These are phyloP conservation scores for Puya raimondii DNA, from an alignment of 176 grass and related monocot genomes.

Conservation along the genomic window DNA sequence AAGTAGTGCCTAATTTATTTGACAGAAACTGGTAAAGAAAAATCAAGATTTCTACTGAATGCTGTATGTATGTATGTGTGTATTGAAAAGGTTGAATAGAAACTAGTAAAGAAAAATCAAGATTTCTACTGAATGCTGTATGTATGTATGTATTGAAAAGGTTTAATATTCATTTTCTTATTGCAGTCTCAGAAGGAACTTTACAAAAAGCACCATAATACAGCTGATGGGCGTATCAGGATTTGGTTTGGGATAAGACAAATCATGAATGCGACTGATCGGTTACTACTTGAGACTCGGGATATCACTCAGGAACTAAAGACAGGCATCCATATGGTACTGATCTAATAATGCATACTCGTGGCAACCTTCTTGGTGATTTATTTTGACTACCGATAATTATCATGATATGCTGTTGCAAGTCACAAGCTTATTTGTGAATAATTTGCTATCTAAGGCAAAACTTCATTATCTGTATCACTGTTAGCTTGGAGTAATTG, in stretches of 20 bases:
- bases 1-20: too few species aligned
- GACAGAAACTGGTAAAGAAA: too few species aligned
- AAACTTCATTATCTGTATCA: too few species aligned
- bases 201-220: conserved; percentile 71
- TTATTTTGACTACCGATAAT: not conserved
- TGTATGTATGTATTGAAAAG: not conserved
- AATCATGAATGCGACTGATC: conserved; percentile 86
- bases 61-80: too few species aligned
- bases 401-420: conserved; percentile 7
- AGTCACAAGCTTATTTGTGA: conserved; percentile 5
- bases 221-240: conserved; percentile 76
- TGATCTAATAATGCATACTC: conserved; percentile 3
- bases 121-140: too few species aligned
- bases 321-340: conserved; percentile 97
- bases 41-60: too few species aligned
- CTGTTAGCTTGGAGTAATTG: too few species aligned
- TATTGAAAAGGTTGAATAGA: conserved; percentile 1
- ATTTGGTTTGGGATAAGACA: conserved; percentile 97
- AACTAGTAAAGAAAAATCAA: too few species aligned
- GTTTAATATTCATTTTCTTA: conserved; percentile 12
- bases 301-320: conserved; percentile 64
- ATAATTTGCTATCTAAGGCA: not conserved
- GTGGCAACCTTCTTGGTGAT: not conserved
- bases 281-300: conserved; percentile 76
- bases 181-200: conserved; percentile 74